Evolutionary conservation across 2,329 filamentous ascomycete species (phyloP).

Genomic region (Apiospora malaysiana): DNA sequence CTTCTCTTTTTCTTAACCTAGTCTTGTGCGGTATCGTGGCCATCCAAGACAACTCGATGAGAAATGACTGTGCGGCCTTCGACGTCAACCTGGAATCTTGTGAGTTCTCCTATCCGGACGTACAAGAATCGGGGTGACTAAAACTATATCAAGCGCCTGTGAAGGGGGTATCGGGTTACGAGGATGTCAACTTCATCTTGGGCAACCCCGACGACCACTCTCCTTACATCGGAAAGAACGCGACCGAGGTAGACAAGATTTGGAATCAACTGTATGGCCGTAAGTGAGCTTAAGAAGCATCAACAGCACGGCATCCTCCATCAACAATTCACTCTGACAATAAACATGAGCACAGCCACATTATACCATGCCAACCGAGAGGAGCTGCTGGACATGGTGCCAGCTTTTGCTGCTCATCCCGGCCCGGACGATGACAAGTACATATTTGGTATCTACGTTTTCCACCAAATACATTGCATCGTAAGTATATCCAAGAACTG

Average conservation of each 20-base stretch:
- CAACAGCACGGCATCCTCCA: neutral
- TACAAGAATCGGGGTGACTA: neutral
- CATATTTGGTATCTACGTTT: neutral
- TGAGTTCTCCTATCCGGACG: neutral
- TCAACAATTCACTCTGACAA: neutral
- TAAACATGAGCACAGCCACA: neutral
- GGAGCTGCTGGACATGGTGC: neutral
- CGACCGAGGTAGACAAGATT: neutral
- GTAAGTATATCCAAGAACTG: neutral
- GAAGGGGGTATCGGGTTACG: neutral
- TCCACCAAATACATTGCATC: neutral
- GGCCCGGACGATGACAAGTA: neutral
- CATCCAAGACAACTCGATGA: neutral
- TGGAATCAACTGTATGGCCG: neutral
- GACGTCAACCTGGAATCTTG: neutral
- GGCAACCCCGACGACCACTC: neutral
- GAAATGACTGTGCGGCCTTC: neutral
- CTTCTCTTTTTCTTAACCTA: neutral
- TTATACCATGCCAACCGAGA: neutral
- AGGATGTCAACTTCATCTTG: neutral
- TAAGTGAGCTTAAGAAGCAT: neutral
- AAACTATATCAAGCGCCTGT: neutral
- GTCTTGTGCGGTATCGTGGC: neutral
- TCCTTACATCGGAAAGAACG: neutral
- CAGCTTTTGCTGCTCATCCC: neutral